Evolutionary conservation across 345 rosid species (phyloP), one percentile per base, ranked within the genome.

Genomic region (Aegle marmelos): DNA sequence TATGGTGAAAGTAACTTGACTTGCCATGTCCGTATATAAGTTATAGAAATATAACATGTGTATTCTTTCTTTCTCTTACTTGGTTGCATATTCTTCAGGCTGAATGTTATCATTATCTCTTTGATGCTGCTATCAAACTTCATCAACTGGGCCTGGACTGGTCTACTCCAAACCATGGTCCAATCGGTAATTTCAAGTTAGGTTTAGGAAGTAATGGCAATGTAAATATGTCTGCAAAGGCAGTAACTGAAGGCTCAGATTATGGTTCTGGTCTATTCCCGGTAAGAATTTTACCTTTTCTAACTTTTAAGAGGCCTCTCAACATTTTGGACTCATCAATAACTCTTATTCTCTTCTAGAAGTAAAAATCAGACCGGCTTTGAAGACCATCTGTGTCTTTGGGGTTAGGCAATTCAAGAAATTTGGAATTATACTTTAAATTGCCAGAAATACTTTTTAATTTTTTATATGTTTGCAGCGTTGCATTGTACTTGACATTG

Each of bases 111-210:
- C 98, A 93, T 79, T 91, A 94, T 79, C 88, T 94, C 69, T 94
- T 92, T 66, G 98, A 97, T 85, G 97, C 98, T 84, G 98, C 98
- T 16, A 89, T 94, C 79, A 94, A 92, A 87, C 97, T 94, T 82
- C 87, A 89, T 84, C 98, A 93, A 76, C 63, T 91, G 74, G 96
- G 98, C 70, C 76, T 91, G 37, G 94, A 93, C 80, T 86, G 91
- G 87, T 81, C 95, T 74, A 87, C 93, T 14, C 95, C 97, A 50
- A 87, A 83, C 70, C 98, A 94, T 75, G 97, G 98, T 31, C 89
- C 89, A 48, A 85, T 89, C 72, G 88, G 58, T 73, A 81, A 77
- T 76, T n/a, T 80, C 74, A 88, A 75, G 80, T 87, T 86, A 82
- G 76, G 76, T 76, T 73, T 78, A 28, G 81, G 81, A 48, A 79